These are phyloP conservation scores for Acacia confusa DNA, from an alignment of 306 rosid species.

Conservation along the genomic window DNA sequence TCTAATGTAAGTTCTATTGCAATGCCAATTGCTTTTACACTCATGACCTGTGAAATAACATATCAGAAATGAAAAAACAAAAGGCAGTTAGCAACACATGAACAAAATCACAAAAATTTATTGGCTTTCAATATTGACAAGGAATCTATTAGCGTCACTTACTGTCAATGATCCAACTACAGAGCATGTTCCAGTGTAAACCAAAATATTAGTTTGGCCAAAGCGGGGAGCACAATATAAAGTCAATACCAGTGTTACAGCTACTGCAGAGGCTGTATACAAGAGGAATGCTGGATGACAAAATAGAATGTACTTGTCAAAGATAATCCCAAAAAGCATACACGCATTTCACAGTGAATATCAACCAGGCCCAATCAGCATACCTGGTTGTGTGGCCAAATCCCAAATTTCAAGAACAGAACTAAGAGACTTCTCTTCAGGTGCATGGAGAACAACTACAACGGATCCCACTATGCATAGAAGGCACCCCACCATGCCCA, in stretches of 20 bases:
- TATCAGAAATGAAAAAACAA: constrained; percentile 22
- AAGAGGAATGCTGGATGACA: constrained; percentile 68
- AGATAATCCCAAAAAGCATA: not conserved
- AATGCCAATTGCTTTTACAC: constrained; percentile 84
- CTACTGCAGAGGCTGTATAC: constrained; percentile 69
- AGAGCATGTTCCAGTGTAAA: constrained; percentile 80
- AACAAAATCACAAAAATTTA: constrained; percentile 24
- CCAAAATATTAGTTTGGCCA: constrained; percentile 76
- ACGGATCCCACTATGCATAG: constrained; percentile 79
- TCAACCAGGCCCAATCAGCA: not conserved
- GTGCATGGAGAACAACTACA: constrained; percentile 80
- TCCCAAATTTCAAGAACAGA: constrained; percentile 79
- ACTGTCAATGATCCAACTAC: constrained; percentile 84
- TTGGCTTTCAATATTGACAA: constrained; percentile 5
- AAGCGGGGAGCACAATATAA: constrained; percentile 71
- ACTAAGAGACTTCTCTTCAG: constrained; percentile 53
- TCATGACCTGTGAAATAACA: constrained; percentile 67
- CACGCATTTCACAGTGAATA: not conserved
- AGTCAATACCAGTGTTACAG: constrained; percentile 60
- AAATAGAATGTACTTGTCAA: constrained; percentile 34
- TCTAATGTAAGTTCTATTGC: constrained; percentile 84
- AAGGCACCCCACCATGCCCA: constrained; percentile 90
- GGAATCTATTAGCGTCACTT: constrained; percentile 24
- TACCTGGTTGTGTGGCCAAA: constrained; percentile 84
- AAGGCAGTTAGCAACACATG: not conserved